Conservation (phyloP, 1,284 basidiomycete species). For the Exsudoporus floridanus region DNA sequence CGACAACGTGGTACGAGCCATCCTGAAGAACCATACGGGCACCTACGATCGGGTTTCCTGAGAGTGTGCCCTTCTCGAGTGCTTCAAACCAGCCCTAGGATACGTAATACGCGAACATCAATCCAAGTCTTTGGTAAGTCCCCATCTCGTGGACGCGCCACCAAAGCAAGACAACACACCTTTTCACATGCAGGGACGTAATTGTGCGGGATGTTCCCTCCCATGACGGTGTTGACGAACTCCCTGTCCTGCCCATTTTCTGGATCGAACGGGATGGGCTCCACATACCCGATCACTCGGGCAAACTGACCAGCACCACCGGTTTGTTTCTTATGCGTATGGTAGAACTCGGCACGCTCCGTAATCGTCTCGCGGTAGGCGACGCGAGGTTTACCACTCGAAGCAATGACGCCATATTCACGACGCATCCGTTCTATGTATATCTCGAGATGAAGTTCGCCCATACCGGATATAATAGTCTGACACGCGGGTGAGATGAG, state of each 20-base stretch:
- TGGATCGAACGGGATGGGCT: conserved; percentile 82
- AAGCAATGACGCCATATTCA: conserved; percentile 94
- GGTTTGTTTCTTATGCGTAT: conserved; percentile 98
- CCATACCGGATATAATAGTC: conserved; percentile 99
- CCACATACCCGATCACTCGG: conserved; percentile 88
- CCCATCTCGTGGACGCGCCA: background rate
- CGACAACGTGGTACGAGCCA: conserved; percentile 91
- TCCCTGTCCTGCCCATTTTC: conserved; percentile 62
- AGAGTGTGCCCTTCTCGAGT: conserved; percentile 86
- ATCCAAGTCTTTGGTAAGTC: background rate
- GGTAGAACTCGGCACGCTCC: conserved; percentile 79
- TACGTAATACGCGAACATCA: background rate
- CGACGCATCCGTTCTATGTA: conserved; percentile 99
- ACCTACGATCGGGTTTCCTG: conserved; percentile 88
- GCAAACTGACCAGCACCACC: conserved; percentile 98
- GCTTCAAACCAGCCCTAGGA: conserved; percentile 92
- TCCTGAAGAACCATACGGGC: conserved; percentile 90
- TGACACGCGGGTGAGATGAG: conserved; percentile 31
- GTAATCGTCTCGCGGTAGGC: conserved; percentile 97
- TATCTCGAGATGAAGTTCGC: conserved; percentile 97
- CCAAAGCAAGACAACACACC: conserved; percentile 41
- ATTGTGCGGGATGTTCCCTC: conserved; percentile 87
- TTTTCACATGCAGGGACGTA: conserved; percentile 97
- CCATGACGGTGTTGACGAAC: conserved; percentile 90
- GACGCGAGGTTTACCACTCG: conserved; percentile 94